Percentiles rank a stretch among this genome's conserved stretches.
Conservation (phyloP, 331 rosid genomes). For the Quercus phellos region DNA sequence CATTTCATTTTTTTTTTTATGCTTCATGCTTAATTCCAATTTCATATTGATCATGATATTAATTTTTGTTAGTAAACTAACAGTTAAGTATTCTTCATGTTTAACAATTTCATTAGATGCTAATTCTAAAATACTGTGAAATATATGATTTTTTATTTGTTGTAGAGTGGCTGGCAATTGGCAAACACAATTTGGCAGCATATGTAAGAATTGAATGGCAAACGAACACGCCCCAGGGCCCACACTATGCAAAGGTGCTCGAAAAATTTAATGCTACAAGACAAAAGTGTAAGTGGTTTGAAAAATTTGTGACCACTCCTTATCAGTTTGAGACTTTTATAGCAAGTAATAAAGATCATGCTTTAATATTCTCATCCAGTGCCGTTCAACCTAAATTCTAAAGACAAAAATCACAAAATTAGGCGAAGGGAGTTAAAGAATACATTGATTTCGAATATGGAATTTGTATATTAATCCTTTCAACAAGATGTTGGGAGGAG, state of each 20-base stretch:
- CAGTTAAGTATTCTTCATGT: too few relatives aligned
- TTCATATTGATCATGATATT: too few relatives aligned
- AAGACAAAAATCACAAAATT: neutral
- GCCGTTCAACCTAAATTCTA: neutral
- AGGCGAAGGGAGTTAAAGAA: neutral
- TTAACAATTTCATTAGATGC: too few relatives aligned
- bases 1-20: too few relatives aligned
- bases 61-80: too few relatives aligned
- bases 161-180: too few relatives aligned
- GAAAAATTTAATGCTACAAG: neutral
- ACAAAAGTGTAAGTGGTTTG: neutral
- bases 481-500: neutral
- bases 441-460: neutral
- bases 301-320: neutral
- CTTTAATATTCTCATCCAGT: neutral
- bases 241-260: neutral
- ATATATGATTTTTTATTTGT: too few relatives aligned
- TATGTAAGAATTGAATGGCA: neutral
- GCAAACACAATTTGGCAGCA: neutral
- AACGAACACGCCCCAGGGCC: neutral
- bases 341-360: neutral
- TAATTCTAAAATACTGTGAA: too few relatives aligned
- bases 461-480: neutral
- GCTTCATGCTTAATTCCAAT: too few relatives aligned
- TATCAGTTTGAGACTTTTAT: neutral